Percentiles rank a stretch among this genome's conserved stretches.
These are phyloP conservation scores for Clonostachys rhizophaga DNA, from an alignment of 2,329 filamentous ascomycete genomes.

Conservation along the genomic window DNA sequence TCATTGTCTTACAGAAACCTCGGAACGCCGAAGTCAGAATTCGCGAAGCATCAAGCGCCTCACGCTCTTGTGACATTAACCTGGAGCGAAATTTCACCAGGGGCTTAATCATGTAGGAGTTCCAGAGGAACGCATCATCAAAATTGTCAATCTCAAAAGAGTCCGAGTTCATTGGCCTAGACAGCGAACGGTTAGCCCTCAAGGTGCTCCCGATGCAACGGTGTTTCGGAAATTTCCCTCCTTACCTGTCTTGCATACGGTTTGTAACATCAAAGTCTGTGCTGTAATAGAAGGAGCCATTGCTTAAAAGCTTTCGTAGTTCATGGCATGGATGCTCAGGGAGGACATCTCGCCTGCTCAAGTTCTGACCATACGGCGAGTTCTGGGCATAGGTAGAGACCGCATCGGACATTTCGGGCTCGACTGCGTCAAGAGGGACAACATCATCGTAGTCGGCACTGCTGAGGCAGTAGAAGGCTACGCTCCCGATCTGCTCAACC, in stretches of 20 bases:
- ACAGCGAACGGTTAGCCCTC: not conserved
- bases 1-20: conserved; percentile 84
- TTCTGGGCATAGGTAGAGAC: conserved; percentile 41
- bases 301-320: conserved; percentile 84
- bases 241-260: conserved; percentile 78
- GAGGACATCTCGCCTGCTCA: conserved; percentile 63
- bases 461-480: conserved; percentile 92
- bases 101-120: conserved; percentile 96
- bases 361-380: conserved; percentile 27
- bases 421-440: conserved; percentile 47
- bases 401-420: conserved; percentile 41
- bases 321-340: conserved; percentile 87
- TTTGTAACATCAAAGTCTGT: conserved; percentile 98
- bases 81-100: conserved; percentile 84
- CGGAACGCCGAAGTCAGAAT: conserved; percentile 92
- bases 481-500: conserved; percentile 78
- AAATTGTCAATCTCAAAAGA: conserved; percentile 90
- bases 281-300: conserved; percentile 96
- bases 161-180: conserved; percentile 66
- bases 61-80: conserved; percentile 69
- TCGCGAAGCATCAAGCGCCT: conserved; percentile 76
- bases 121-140: conserved; percentile 93
- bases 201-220: not conserved
- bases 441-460: conserved; percentile 81
- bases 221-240: not conserved